Conservation (phyloP, 2,329 filamentous ascomycete species). For the Cercospora brassicicola region DNA sequence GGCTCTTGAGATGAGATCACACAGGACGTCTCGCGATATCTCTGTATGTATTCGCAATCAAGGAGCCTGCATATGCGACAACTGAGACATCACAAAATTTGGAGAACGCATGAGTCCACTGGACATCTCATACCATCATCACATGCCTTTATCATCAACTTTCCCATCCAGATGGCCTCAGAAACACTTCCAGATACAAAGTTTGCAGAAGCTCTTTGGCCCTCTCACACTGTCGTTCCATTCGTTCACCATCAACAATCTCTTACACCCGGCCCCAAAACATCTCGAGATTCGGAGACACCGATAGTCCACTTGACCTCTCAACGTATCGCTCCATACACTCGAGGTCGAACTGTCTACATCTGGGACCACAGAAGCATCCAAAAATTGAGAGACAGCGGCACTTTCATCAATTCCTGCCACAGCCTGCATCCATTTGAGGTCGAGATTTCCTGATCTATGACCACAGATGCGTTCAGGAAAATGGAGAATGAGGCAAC, state of each 20-base stretch:
- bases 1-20: not conserved
- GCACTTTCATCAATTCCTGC: no score
- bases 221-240: not conserved
- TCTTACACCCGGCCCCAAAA: no score
- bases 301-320: not conserved
- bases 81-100: no score
- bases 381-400: not conserved
- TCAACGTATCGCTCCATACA: not conserved
- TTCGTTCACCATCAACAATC: not conserved
- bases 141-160: not conserved
- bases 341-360: not conserved
- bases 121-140: not conserved
- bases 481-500: not conserved
- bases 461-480: not conserved
- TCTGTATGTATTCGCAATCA: no score
- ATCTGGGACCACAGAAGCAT: not conserved
- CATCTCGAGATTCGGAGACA: no score
- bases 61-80: no score
- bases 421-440: no score
- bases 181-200: not conserved
- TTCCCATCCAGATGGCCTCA: not conserved
- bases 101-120: not conserved
- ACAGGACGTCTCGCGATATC: no score
- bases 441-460: not conserved
- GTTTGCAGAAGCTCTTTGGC: not conserved